Base-by-base conservation (phyloP, 75 land plant species). In the Cryptomeria japonica region DNA sequence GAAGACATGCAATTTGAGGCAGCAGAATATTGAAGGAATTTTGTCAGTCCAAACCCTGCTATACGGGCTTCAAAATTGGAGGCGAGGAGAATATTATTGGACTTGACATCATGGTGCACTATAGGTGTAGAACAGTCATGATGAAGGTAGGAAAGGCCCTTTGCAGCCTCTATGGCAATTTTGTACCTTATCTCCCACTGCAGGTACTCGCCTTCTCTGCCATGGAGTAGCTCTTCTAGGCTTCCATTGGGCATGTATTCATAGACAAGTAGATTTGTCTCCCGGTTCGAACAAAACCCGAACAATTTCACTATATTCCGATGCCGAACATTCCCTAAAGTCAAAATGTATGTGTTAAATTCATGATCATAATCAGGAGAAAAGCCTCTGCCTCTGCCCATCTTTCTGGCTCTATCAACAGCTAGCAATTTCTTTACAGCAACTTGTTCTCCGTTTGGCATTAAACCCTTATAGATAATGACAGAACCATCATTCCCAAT, bases 401-500 rank as follows among this genome's bases (percentile, higher is more conserved):
- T 51, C 14, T 5, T 14, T 49, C 53, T 11, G 41, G 22, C 75
- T 72, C 91, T 84, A 36, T 56, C 83, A 18, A 90, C 92, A 2
- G 93, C 97, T 36, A 92, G 83, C 15, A 96, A 87, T 85, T 92
- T 89, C 87, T 96, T 96, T 37, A 96, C 94, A 38, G 98, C 98
- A 6, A 96, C 96, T n/a, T n/a, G n/a, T n/a, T n/a, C n/a, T n/a
- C n/a, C n/a, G n/a, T n/a, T n/a, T n/a, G n/a, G n/a, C n/a, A 94
- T 94, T 0, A 76, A 85, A 46, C 95, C 96, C 28, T 90, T 89
- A 90, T 95, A 96, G 5, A 96, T 97, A 9, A 93, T 86, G 25
- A 97, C 98, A 25, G 98, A 93, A 9, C 97, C 98, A 42, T 97
- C 98, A 86, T 94, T 82, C n/a, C 98, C 98, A 31, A 96, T 96